Base-by-base conservation (phyloP, 805 yeast species). In the Hagleromyces aurorensis region DNA sequence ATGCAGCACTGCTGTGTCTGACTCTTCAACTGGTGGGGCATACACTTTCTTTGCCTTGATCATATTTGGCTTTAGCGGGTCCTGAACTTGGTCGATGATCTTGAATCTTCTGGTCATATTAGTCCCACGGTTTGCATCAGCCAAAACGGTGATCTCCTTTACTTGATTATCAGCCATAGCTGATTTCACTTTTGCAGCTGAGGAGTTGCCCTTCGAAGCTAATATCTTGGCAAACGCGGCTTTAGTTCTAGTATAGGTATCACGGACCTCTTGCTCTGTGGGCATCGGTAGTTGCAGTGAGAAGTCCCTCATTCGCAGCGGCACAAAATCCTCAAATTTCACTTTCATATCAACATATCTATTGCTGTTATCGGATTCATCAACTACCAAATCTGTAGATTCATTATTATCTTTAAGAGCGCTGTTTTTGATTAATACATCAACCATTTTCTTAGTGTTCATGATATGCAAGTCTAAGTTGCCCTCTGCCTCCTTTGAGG, bases 1-100 rank as follows among this genome's bases (percentile, higher is more conserved):
- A n/a, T 82, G 75, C 24, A 85, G 66, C 0, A 84, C 72, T 0
- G 94, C 93, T 1, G 84, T 72, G 0, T 79, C 69, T 1, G 82
- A 78, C 16, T 41, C 44, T 10, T 48, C 54, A 5, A 21, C 34
- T 0, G 77, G 67, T 21, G 72, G 75, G 4, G 91, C 80, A 17
- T 81, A 75, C 38, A 79, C 78, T 20, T 85, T 73, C 32, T 79
- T 66, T 25, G 58, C 64, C 48, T 75, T 78, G 57, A 78, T 76
- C 33, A 75, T 73, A 0, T 87, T 76, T 0, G 96, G 96, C 19
- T 83, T 74, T 69, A 87, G 68, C 0, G 97, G 97, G 58, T 89
- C 97, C 26, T 69, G 67, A 12, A 34, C 37, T 15, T 41, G 40
- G n/a, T 48, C 48, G 4, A 75, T 74, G 23, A 87, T 73, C 44